A percentile compares a stretch with the other conserved stretches of the same genome.
phyloP scores from a whole-genome alignment of 345 rosid species.

The Triadica sebifera region DNA sequence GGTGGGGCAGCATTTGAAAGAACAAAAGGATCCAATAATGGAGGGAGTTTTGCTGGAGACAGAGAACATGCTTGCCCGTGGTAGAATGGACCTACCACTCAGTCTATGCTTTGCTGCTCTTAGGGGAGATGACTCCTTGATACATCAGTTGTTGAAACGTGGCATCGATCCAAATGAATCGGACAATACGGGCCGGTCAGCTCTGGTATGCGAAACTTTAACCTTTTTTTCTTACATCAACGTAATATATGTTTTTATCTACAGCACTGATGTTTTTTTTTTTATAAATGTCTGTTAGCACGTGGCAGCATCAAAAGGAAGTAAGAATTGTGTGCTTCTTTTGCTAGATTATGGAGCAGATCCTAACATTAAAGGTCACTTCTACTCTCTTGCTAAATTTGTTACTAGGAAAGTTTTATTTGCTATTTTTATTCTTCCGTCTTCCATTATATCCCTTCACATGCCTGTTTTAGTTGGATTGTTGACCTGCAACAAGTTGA shows the following conservation, averaged over 20 bases:
- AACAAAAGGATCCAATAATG: conserved; percentile 64
- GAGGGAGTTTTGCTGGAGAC: conserved; percentile 61
- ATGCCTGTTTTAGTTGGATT: neutral
- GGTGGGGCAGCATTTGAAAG: conserved; percentile 54
- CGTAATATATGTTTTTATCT: neutral
- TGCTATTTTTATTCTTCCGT: too few species aligned
- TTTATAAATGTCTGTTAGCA: conserved; percentile 44
- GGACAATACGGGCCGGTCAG: conserved; percentile 30
- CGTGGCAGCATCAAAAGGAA: conserved; percentile 81
- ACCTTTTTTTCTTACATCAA: neutral
- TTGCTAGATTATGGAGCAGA: conserved; percentile 66
- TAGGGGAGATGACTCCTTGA: conserved; percentile 29
- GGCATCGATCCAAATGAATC: conserved; percentile 35
- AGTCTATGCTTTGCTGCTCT: conserved; percentile 44
- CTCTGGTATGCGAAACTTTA: conserved; percentile 17
- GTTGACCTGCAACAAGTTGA: neutral
- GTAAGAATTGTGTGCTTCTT: conserved; percentile 61
- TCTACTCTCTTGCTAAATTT: neutral
- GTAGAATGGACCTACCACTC: conserved; percentile 74
- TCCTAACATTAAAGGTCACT: conserved; percentile 69
- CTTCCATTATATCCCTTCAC: neutral
- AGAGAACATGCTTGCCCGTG: conserved; percentile 74
- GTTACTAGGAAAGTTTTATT: neutral
- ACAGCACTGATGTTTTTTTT: neutral
- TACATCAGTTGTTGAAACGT: conserved; percentile 25